phyloP scores from a whole-genome alignment of 805 yeast genomes.

The Kluyveromyces lactis region DNA sequence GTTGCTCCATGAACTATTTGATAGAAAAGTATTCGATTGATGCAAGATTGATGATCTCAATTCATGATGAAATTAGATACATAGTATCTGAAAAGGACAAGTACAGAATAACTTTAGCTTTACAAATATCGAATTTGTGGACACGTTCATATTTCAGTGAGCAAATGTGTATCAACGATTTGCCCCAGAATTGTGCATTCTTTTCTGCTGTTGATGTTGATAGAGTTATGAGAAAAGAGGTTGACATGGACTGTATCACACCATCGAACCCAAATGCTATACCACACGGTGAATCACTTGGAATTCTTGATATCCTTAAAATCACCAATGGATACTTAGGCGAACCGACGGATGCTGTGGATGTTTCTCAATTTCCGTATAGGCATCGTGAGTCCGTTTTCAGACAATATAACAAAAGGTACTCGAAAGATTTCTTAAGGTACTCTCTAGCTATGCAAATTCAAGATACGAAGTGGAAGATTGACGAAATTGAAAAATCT shows the following conservation, averaged over 20 bases:
- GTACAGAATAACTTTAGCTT: constrained; percentile 68
- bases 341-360: constrained; percentile 12
- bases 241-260: constrained; percentile 82
- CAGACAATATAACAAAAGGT: constrained; percentile 22
- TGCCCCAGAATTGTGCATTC: constrained; percentile 94
- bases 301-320: constrained; percentile 45
- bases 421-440: constrained; percentile 18
- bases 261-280: constrained; percentile 72
- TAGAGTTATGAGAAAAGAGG: constrained; percentile 82
- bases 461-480: constrained; percentile 19
- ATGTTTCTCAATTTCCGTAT: constrained; percentile 16
- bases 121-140: constrained; percentile 91
- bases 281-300: constrained; percentile 70
- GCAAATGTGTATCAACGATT: constrained; percentile 77
- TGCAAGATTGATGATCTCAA: constrained; percentile 77
- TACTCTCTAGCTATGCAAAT: constrained; percentile 25
- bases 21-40: constrained; percentile 52
- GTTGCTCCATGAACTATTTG: constrained; percentile 83
- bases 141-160: constrained; percentile 93
- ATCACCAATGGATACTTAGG: constrained; percentile 25
- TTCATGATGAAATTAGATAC: constrained; percentile 91
- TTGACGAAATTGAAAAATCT: constrained; percentile 17
- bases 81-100: constrained; percentile 65
- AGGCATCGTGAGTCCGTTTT: constrained; percentile 25
- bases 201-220: constrained; percentile 93